Percentiles rank a stretch among this genome's conserved stretches.
These are phyloP conservation scores for Coemansia sp. DNA, from an alignment of 192 early-diverging fungal species.

Conservation along the genomic window DNA sequence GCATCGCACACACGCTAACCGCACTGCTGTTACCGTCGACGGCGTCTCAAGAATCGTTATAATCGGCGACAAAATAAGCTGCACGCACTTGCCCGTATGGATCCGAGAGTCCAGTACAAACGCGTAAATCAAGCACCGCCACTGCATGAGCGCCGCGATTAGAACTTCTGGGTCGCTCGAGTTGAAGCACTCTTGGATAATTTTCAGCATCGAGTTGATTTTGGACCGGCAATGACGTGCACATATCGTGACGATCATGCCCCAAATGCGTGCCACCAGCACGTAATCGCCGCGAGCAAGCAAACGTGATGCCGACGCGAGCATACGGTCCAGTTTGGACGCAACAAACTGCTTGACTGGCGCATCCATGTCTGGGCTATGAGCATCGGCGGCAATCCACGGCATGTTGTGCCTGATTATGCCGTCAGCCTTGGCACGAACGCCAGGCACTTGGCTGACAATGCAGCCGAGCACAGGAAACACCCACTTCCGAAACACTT, in stretches of 20 bases:
- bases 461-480: constrained; percentile 40
- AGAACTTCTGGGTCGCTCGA: constrained; percentile 19
- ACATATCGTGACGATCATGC: constrained; percentile 41
- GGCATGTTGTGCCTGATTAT: constrained; percentile 48
- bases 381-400: constrained; percentile 45
- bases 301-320: constrained; percentile 17
- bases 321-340: constrained; percentile 12
- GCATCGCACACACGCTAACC: constrained; percentile 34
- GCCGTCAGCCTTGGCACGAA: constrained; percentile 43
- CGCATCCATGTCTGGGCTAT: constrained; percentile 28
- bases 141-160: constrained; percentile 42
- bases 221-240: constrained; percentile 26
- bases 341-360: constrained; percentile 19
- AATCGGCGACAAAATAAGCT: constrained; percentile 35
- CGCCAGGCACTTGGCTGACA: constrained; percentile 33
- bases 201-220: constrained; percentile 28
- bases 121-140: constrained; percentile 54
- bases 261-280: constrained; percentile 39
- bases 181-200: constrained; percentile 46
- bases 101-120: constrained; percentile 27
- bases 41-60: constrained; percentile 11
- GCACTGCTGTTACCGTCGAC: constrained; percentile 8
- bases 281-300: constrained; percentile 23
- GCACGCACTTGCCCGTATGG: constrained; percentile 24
- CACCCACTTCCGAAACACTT: constrained; percentile 30